Percentiles rank a stretch among this genome's conserved stretches.
phyloP scores from a whole-genome alignment of 148 eudicot species.

The Heliosperma pusillum region DNA sequence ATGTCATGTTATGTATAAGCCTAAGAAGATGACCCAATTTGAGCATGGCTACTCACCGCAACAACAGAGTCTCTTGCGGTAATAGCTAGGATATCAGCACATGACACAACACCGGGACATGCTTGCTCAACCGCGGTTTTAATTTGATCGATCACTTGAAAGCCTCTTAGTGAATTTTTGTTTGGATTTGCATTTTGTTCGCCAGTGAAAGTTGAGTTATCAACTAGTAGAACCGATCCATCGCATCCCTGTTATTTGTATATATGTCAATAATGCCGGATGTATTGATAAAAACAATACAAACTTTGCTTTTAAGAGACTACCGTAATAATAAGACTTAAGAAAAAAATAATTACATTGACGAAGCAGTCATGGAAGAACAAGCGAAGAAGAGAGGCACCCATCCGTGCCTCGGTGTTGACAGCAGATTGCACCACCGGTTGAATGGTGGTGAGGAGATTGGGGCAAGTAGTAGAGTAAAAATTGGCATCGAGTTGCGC shows the following conservation, averaged over 20 bases:
- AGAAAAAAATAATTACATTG: constrained; percentile 36
- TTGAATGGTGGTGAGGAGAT: too few relatives aligned
- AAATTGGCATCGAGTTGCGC: too few relatives aligned
- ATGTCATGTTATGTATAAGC: too few relatives aligned
- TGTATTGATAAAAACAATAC: too few relatives aligned
- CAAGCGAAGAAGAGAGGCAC: too few relatives aligned
- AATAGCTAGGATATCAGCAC: constrained; percentile 47
- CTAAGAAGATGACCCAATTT: neutral
- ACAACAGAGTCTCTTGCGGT: constrained; percentile 40
- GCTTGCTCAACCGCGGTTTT: too few relatives aligned
- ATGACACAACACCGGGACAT: too few relatives aligned
- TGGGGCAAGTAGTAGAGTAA: too few relatives aligned
- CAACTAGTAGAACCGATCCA: constrained; percentile 41
- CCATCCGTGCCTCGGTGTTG: too few relatives aligned
- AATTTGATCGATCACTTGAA: too few relatives aligned
- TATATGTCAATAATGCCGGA: neutral
- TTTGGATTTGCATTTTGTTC: constrained; percentile 43
- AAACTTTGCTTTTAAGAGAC: neutral
- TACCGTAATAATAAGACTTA: neutral
- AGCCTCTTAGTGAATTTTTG: constrained; percentile 26
- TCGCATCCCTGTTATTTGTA: constrained; percentile 19
- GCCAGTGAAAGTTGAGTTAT: constrained; percentile 35
- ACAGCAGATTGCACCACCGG: too few relatives aligned
- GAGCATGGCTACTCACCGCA: constrained; percentile 20
- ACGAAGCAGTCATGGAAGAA: too few relatives aligned